Evolutionary conservation across 768 basidiomycete species (phyloP), one percentile per base, ranked within the genome.

Genomic region (Tylopilus rubrobrunneus): DNA sequence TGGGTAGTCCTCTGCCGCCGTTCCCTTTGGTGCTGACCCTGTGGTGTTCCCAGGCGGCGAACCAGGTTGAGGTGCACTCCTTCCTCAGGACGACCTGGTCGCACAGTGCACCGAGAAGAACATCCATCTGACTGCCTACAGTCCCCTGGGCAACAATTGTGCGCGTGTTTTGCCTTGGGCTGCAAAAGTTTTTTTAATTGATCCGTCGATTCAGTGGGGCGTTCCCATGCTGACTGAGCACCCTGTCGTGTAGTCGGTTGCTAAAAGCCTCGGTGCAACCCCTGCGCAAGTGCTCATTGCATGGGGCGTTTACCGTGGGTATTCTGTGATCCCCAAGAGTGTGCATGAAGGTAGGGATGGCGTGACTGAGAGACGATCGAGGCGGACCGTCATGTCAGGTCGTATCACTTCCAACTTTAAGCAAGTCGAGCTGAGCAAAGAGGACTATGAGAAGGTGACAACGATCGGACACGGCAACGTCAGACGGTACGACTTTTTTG

Each of bases 291-390:
- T 94, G 36, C 77, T 94, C 51, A 73, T 96, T 56, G 88, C 89
- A 0, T 95, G 90, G 90, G 86, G 83, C 12, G 80, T 71, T 36
- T 67, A 84, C 60, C 80, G 89, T 40, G 92, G 90, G 12, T 86
- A 84, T 69, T 84, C 84, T 9, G 86, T 93, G 56, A 90, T 93
- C 62, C 92, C 92, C 17, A 93, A 94, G 78, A 84, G 82, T 51
- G 87, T 91, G 27, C 76, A 85, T 53, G 76, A 85, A 63, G 71
- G 77, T 79, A 37, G 19, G 19, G 25, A 49, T n/a, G 12, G 14
- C 31, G 15, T 5, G 27, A 14, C n/a, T 23, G 34, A 17, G 25
- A 43, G 31, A 25, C 50, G 49, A 41, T 14, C 27, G 14, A 15
- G 19, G 2, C 17, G 25, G n/a, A 57, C 19, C 31, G 7, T 10